A percentile compares a stretch with the other conserved stretches of the same genome.
phyloP scores from a whole-genome alignment of 176 grass and related monocot genomes.

The Luzula sylvatica region DNA sequence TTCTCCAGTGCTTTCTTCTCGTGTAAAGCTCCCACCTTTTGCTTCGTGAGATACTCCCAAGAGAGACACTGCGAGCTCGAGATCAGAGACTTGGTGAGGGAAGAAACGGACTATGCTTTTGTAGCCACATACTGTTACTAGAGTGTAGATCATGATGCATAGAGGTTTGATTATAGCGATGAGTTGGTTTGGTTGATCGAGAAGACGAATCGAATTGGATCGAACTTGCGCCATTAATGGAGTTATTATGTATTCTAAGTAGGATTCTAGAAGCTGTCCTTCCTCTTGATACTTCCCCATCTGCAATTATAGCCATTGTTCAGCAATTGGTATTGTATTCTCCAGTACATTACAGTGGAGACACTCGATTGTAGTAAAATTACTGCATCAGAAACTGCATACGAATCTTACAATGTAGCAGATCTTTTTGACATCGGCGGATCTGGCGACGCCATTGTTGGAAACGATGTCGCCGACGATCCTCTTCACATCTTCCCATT shows the following conservation, averaged over 20 bases:
- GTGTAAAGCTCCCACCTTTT: slow-evolving; percentile 34
- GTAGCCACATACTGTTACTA: slow-evolving; percentile 83
- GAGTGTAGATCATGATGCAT: slow-evolving; percentile 87
- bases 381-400: too few relatives aligned
- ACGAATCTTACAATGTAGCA: slow-evolving; percentile 81
- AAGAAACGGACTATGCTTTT: slow-evolving; percentile 90
- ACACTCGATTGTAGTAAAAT: neutral
- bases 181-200: slow-evolving; percentile 28
- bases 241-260: slow-evolving; percentile 62
- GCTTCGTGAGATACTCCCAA: slow-evolving; percentile 67
- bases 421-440: slow-evolving; percentile 61
- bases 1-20: slow-evolving; percentile 90
- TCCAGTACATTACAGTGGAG: neutral
- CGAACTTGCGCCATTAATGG: slow-evolving; percentile 66
- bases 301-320: too few relatives aligned
- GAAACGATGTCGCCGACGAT: slow-evolving; percentile 54
- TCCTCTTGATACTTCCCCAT: slow-evolving; percentile 99
- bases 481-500: slow-evolving; percentile 56
- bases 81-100: slow-evolving; percentile 92
- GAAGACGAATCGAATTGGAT: slow-evolving; percentile 53
- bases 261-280: slow-evolving; percentile 89
- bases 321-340: too few relatives aligned
- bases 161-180: slow-evolving; percentile 69
- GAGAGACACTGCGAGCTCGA: slow-evolving; percentile 71
- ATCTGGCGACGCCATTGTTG: slow-evolving; percentile 36